phyloP scores from a whole-genome alignment of 257 asterid genomes.

The Echium plantagineum region DNA sequence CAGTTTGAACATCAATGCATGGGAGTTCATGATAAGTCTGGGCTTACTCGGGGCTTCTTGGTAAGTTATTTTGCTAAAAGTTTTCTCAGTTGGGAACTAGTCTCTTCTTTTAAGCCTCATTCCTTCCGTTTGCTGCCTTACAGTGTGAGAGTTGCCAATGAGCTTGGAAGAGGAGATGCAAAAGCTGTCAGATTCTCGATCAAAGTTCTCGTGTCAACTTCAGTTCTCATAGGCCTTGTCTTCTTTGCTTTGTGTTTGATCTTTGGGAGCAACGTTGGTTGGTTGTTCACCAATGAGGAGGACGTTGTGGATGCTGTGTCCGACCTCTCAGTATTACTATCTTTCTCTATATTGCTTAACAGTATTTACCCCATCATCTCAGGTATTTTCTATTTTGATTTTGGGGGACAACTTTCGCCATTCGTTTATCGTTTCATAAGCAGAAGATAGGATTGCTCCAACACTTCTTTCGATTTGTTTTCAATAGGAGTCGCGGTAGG shows the following conservation, averaged over 20 bases:
- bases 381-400: constrained; percentile 15
- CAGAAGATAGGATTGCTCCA: too few species aligned
- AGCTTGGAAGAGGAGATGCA: constrained; percentile 63
- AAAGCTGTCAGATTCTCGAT: constrained; percentile 40
- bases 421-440: too few species aligned
- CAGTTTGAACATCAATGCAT: constrained; percentile 51
- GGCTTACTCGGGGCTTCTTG: constrained; percentile 57
- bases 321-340: constrained; percentile 33
- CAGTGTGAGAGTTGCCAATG: constrained; percentile 66
- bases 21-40: constrained; percentile 54
- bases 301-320: constrained; percentile 33
- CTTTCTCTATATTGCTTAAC: constrained; percentile 43
- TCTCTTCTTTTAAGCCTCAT: too few species aligned
- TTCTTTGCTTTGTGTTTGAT: constrained; percentile 27
- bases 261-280: constrained; percentile 37
- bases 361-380: constrained; percentile 57
- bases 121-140: not conserved
- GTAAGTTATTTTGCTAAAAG: constrained; percentile 15
- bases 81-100: not conserved
- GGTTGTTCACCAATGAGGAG: constrained; percentile 32
- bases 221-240: constrained; percentile 36
- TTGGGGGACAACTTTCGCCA: not conserved
- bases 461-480: not conserved
- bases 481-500: constrained; percentile 75
- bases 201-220: constrained; percentile 31